A percentile compares a stretch with the other conserved stretches of the same genome.
Evolutionary conservation across 306 rosid genomes (phyloP).

Genomic region (Lithocarpus polystachyus): DNA sequence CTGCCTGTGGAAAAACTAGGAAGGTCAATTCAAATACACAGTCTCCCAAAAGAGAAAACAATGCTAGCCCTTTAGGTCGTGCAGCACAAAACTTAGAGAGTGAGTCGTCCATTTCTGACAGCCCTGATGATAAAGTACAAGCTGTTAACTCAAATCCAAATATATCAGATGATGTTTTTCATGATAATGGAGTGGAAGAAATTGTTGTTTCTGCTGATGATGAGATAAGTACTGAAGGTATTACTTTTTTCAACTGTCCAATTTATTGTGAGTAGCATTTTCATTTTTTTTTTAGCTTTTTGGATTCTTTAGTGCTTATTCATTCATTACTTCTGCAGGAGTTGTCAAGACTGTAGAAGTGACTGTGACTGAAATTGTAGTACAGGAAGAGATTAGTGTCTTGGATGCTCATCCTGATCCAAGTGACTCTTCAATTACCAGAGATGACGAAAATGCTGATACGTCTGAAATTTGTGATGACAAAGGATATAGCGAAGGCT

Average conservation of each 20-base stretch:
- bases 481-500: slow-evolving; percentile 30
- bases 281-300: not conserved
- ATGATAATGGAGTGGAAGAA: slow-evolving; percentile 35
- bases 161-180: slow-evolving; percentile 22
- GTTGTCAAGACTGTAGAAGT: slow-evolving; percentile 33
- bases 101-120: slow-evolving; percentile 30
- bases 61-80: slow-evolving; percentile 28
- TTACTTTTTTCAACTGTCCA: slow-evolving; percentile 14
- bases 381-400: slow-evolving; percentile 30
- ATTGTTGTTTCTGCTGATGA: slow-evolving; percentile 25
- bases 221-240: slow-evolving; percentile 64
- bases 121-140: slow-evolving; percentile 33
- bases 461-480: slow-evolving; percentile 35
- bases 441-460: slow-evolving; percentile 39
- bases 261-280: slow-evolving; percentile 10
- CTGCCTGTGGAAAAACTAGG: slow-evolving; percentile 27
- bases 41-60: slow-evolving; percentile 38
- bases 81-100: slow-evolving; percentile 35
- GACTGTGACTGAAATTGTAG: slow-evolving; percentile 20
- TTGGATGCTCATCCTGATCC: slow-evolving; percentile 44
- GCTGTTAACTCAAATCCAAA: slow-evolving; percentile 39
- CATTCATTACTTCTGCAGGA: slow-evolving; percentile 43
- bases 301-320: slow-evolving; percentile 15
- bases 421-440: slow-evolving; percentile 20
- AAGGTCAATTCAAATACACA: slow-evolving; percentile 36